Conservation (phyloP, 495 filamentous ascomycete species). For the Cercophora sp. region DNA sequence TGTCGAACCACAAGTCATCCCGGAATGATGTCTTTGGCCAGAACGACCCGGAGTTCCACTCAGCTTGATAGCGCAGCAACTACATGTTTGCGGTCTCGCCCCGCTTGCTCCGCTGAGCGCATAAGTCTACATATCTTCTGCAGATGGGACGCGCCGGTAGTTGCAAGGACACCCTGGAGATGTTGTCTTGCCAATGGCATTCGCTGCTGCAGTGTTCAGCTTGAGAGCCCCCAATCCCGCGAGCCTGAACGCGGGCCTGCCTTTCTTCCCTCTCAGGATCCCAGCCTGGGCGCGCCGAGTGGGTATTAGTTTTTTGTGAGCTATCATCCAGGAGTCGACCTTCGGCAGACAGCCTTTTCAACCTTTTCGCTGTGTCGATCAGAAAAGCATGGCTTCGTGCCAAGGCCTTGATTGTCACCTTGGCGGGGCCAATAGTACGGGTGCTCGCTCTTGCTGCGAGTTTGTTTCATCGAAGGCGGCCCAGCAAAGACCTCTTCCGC, state of each 20-base stretch:
- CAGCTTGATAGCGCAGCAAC: not conserved
- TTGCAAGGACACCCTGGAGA: constrained; percentile 3
- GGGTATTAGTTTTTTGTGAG: not conserved
- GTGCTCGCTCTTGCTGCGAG: not conserved
- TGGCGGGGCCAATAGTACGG: constrained; percentile 1
- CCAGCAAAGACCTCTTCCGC: no score
- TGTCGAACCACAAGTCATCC: not conserved
- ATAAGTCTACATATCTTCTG: constrained; percentile 17
- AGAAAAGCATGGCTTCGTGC: constrained; percentile 6
- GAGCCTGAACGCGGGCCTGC: not conserved
- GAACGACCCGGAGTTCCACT: not conserved
- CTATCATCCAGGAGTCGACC: not conserved
- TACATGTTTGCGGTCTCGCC: constrained; percentile 1
- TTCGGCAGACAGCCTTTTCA: not conserved
- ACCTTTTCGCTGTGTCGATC: constrained; percentile 7
- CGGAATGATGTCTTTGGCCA: not conserved
- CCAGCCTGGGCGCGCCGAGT: not conserved
- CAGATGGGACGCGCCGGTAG: constrained; percentile 15
- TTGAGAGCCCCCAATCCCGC: not conserved
- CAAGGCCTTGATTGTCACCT: constrained; percentile 9
- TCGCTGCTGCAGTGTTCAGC: not conserved
- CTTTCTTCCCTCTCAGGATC: not conserved
- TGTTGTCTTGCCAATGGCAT: constrained; percentile 1
- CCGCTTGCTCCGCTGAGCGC: constrained; percentile 11
- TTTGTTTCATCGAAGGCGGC: constrained; percentile 3